Conservation (phyloP, 2,329 filamentous ascomycete genomes). For the Samsoniella hepiali region DNA sequence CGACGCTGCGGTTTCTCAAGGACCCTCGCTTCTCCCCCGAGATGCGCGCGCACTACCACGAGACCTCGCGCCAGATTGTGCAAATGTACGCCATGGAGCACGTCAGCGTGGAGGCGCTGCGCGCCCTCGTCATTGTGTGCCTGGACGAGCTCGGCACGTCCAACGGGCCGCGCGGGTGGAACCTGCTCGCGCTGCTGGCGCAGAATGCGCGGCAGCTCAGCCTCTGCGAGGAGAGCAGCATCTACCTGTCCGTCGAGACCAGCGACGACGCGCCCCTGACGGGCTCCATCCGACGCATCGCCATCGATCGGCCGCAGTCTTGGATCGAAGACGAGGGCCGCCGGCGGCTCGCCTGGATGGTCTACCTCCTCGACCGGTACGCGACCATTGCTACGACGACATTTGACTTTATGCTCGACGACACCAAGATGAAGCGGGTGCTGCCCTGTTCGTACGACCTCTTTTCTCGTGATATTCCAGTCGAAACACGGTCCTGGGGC, state of each 20-base stretch:
- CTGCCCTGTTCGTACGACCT: slow-evolving; percentile 44
- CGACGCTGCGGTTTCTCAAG: slow-evolving; percentile 41
- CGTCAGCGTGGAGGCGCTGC: slow-evolving; percentile 37
- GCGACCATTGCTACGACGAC: slow-evolving; percentile 40
- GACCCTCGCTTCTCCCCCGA: slow-evolving; percentile 37
- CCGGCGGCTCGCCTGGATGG: slow-evolving; percentile 43
- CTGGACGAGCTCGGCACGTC: slow-evolving; percentile 42
- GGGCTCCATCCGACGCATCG: slow-evolving; percentile 35
- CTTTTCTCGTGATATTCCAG: slow-evolving; percentile 42
- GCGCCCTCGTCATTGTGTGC: slow-evolving; percentile 40
- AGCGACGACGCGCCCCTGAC: slow-evolving; percentile 32
- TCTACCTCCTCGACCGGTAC: slow-evolving; percentile 43
- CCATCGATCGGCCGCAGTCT: slow-evolving; percentile 36
- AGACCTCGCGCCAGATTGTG: slow-evolving; percentile 37
- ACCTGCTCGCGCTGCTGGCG: slow-evolving; percentile 37
- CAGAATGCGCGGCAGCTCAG: slow-evolving; percentile 40
- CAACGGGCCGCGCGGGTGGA: slow-evolving; percentile 42
- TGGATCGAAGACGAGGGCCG: slow-evolving; percentile 46
- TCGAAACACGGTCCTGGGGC: slow-evolving; percentile 37
- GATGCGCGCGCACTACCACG: slow-evolving; percentile 38
- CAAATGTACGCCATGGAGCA: slow-evolving; percentile 43
- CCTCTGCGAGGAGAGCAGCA: slow-evolving; percentile 38
- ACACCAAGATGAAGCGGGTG: slow-evolving; percentile 37
- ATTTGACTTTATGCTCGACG: slow-evolving; percentile 42
- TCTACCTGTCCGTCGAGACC: slow-evolving; percentile 34